A percentile compares a stretch with the other conserved stretches of the same genome.
Evolutionary conservation across 2,329 filamentous ascomycete genomes (phyloP).

Genomic region (Microsporum canis): DNA sequence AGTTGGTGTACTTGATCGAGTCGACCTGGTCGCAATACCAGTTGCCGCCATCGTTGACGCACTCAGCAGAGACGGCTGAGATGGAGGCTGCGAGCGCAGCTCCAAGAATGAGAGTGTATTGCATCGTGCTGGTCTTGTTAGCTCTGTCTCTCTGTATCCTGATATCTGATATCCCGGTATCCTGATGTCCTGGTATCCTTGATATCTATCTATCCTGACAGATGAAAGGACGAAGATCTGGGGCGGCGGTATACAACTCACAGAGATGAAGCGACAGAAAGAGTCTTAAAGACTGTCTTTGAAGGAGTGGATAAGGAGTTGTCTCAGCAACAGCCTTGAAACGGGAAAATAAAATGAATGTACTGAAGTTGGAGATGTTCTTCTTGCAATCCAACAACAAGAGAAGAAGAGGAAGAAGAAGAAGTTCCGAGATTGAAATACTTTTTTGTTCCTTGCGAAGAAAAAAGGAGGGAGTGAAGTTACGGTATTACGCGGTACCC

Average conservation of each 20-base stretch:
- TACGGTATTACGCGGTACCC: background rate
- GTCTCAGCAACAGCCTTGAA: constrained; percentile 1
- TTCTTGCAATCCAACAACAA: too few relatives aligned
- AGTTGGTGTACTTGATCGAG: constrained; percentile 55
- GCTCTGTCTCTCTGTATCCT: background rate
- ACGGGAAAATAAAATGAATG: background rate
- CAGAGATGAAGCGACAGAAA: background rate
- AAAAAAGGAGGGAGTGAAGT: background rate
- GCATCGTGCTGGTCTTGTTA: constrained; percentile 10
- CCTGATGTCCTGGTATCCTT: too few relatives aligned
- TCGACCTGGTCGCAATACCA: constrained; percentile 55
- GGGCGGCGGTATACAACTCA: background rate
- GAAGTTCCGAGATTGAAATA: too few relatives aligned
- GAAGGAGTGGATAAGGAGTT: background rate
- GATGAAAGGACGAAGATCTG: too few relatives aligned
- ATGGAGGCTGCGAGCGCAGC: constrained; percentile 14
- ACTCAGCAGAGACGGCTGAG: constrained; percentile 14
- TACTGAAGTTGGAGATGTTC: background rate
- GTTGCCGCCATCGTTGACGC: constrained; percentile 41
- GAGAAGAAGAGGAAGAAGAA: background rate
- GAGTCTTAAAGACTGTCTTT: background rate
- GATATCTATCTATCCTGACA: too few relatives aligned
- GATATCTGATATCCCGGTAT: too few relatives aligned
- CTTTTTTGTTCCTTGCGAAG: background rate
- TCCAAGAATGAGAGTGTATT: constrained; percentile 10